A percentile compares a stretch with the other conserved stretches of the same genome.
These are phyloP conservation scores for Monosporascus ibericus DNA, from an alignment of 2,329 filamentous ascomycete genomes.

Conservation along the genomic window DNA sequence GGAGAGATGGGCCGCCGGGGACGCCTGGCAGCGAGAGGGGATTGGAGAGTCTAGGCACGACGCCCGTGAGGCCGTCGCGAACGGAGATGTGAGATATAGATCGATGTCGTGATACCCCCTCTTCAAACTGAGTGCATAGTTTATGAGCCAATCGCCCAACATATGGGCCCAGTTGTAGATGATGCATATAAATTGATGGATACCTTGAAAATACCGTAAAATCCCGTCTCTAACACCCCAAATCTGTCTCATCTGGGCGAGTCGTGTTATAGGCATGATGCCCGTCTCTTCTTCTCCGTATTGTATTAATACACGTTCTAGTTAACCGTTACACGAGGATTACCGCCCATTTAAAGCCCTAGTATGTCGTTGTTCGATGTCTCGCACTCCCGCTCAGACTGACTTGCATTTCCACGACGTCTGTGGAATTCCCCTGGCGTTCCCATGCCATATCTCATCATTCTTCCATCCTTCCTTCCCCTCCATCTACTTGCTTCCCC, in stretches of 20 bases:
- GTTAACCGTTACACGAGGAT: slow-evolving; percentile 8
- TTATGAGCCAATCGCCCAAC: too few relatives aligned
- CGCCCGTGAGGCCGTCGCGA: slow-evolving; percentile 29
- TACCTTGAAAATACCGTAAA: slow-evolving; percentile 1
- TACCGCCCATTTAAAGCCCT: background rate
- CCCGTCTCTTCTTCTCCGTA: slow-evolving; percentile 4
- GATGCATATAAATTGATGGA: too few relatives aligned
- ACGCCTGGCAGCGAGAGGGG: slow-evolving; percentile 30
- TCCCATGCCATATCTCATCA: background rate
- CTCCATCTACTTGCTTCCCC: slow-evolving; percentile 47
- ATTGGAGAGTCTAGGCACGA: slow-evolving; percentile 41
- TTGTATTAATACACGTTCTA: slow-evolving; percentile 12
- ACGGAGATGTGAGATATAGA: slow-evolving; percentile 22
- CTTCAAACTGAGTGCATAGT: too few relatives aligned
- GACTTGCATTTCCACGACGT: too few relatives aligned
- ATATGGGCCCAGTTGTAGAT: too few relatives aligned
- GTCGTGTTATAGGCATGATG: background rate
- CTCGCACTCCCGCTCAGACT: too few relatives aligned
- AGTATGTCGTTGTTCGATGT: too few relatives aligned
- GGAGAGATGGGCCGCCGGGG: slow-evolving; percentile 4
- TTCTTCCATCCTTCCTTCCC: background rate
- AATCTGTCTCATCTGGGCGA: background rate
- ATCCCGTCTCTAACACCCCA: slow-evolving; percentile 4
- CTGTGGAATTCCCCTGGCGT: too few relatives aligned
- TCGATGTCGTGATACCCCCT: background rate